Evolutionary conservation across 257 asterid genomes (phyloP).

Genomic region (Nyctanthes arbortristis): DNA sequence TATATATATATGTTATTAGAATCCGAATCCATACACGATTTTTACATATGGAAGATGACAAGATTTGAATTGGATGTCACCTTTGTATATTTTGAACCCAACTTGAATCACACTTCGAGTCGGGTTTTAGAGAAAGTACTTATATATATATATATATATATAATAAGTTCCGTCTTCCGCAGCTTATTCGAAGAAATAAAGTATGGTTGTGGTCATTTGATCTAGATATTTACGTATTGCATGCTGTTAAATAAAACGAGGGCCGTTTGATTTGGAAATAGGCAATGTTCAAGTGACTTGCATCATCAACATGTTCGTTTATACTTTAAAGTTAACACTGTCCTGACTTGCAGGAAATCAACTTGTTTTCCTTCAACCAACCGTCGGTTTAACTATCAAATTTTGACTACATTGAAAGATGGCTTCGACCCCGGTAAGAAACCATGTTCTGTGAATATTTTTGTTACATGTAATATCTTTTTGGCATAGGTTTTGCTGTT

Average conservation of each 20-base stretch:
- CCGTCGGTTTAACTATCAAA: slow-evolving; percentile 13
- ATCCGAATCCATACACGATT: too few relatives aligned
- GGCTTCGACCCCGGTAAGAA: slow-evolving; percentile 51
- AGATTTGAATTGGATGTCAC: too few relatives aligned
- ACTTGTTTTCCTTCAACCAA: slow-evolving; percentile 10
- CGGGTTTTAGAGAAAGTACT: background rate
- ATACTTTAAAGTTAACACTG: background rate
- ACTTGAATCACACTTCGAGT: too few relatives aligned
- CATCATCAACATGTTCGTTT: background rate
- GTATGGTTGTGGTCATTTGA: background rate
- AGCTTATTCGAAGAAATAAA: background rate
- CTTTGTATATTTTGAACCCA: too few relatives aligned
- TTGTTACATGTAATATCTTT: slow-evolving; percentile 1
- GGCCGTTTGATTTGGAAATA: background rate
- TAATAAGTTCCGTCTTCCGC: background rate
- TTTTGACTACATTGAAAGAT: slow-evolving; percentile 21
- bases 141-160: background rate
- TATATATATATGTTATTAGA: too few relatives aligned
- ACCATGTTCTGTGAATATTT: background rate
- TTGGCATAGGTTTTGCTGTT: too few relatives aligned
- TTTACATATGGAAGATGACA: too few relatives aligned
- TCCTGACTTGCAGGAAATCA: slow-evolving; percentile 25
- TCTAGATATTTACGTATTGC: background rate
- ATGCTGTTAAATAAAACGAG: background rate
- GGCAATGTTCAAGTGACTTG: background rate